These are phyloP conservation scores for Plasmodium reichenowi DNA, from an alignment of 169 alveolate species.

Conservation along the genomic window DNA sequence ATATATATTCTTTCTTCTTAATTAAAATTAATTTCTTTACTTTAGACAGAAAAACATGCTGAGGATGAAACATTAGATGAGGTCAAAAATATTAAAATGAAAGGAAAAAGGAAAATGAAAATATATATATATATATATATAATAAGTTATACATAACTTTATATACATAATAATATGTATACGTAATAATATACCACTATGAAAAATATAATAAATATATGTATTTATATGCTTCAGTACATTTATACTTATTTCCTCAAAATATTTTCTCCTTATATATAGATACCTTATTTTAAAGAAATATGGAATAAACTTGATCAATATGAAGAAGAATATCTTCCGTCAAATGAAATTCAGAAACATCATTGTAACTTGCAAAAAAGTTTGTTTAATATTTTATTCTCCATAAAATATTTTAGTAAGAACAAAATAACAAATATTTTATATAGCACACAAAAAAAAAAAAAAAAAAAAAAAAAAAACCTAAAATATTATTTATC, in stretches of 20 bases:
- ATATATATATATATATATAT: not conserved
- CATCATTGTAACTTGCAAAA: conserved; percentile 32
- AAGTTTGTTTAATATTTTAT: conserved; percentile 52
- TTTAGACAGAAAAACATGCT: not conserved
- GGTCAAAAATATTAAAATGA: not conserved
- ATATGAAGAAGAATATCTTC: conserved; percentile 57
- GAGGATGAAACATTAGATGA: not conserved
- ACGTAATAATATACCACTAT: too few species aligned
- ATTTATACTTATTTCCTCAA: not conserved
- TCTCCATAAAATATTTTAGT: conserved; percentile 73
- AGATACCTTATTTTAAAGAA: conserved; percentile 52
- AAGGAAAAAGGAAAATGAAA: not conserved
- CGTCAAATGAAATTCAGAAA: conserved; percentile 50
- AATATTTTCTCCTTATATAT: not conserved
- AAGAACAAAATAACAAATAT: not conserved
- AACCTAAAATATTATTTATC: too few species aligned
- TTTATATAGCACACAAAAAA: too few species aligned
- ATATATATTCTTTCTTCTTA: too few species aligned
- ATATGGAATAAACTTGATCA: conserved; percentile 49
- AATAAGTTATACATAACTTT: too few species aligned
- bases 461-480: too few species aligned
- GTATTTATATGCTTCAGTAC: too few species aligned
- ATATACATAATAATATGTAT: too few species aligned
- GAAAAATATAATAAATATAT: too few species aligned
- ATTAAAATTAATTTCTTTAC: not conserved